Conservation (phyloP, 2,329 filamentous ascomycete species). For the Fusarium miscanthi region DNA sequence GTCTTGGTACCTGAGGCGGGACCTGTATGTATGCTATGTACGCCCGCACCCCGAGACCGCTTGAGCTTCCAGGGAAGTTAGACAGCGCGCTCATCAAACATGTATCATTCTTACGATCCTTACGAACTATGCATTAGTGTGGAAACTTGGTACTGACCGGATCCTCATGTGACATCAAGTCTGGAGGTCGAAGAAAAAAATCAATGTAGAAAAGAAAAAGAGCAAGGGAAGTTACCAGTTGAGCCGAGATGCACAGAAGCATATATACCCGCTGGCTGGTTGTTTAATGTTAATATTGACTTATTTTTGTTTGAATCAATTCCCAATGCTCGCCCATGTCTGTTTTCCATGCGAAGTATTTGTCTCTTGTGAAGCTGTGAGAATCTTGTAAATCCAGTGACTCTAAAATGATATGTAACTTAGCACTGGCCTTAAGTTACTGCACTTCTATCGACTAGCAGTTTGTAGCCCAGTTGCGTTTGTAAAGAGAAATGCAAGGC, state of each 20-base stretch:
- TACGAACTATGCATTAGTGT: conserved; percentile 57
- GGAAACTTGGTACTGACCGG: conserved; percentile 37
- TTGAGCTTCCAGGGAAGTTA: conserved; percentile 33
- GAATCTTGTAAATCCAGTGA: not conserved
- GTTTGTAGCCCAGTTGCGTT: not conserved
- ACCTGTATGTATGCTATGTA: conserved; percentile 43
- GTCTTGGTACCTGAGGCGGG: conserved; percentile 43
- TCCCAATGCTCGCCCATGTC: conserved; percentile 9
- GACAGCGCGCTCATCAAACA: conserved; percentile 35
- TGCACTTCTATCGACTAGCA: not conserved
- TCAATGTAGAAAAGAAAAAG: conserved; percentile 37
- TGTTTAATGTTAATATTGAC: conserved; percentile 50
- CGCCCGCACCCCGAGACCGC: conserved; percentile 30
- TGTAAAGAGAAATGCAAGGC: not conserved
- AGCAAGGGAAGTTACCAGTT: conserved; percentile 40
- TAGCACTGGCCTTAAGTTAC: too few species aligned
- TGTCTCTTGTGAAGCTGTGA: not conserved
- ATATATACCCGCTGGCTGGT: conserved; percentile 50
- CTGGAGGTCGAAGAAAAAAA: conserved; percentile 32
- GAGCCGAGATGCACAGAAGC: conserved; percentile 46
- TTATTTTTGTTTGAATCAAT: conserved; percentile 38
- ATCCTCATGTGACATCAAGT: conserved; percentile 29
- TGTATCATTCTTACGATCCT: conserved; percentile 69
- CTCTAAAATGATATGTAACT: not conserved
- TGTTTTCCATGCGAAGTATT: not conserved